Evolutionary conservation across 192 early-diverging fungal genomes (phyloP).

Genomic region (Polychytrium aggregatum): DNA sequence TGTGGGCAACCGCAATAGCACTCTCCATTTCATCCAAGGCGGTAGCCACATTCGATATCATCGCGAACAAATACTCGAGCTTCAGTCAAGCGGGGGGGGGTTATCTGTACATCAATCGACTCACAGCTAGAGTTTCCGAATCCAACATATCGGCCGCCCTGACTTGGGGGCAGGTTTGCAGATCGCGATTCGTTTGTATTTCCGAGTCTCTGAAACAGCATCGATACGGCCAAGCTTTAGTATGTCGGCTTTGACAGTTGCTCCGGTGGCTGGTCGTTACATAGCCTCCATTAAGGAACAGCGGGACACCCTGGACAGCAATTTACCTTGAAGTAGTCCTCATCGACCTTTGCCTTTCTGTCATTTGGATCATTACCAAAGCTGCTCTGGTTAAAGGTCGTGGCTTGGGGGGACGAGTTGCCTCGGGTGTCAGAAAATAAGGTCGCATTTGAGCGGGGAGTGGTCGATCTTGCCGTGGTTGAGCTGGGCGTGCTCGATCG

Average conservation of each 20-base stretch:
- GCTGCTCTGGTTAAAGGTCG: conserved; percentile 16
- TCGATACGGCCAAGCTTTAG: conserved; percentile 62
- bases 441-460: conserved; percentile 1
- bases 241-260: conserved; percentile 13
- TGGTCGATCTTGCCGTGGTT: not conserved
- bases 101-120: too few species aligned
- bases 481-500: conserved; percentile 4
- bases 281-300: not conserved
- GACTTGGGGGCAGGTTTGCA: conserved; percentile 32
- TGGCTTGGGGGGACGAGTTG: too few species aligned
- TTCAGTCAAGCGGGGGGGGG: too few species aligned
- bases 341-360: too few species aligned
- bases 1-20: too few species aligned
- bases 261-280: conserved; percentile 9
- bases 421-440: too few species aligned
- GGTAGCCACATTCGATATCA: too few species aligned
- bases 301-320: conserved; percentile 11
- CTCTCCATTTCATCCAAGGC: too few species aligned
- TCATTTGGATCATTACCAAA: conserved; percentile 8
- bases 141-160: conserved; percentile 41
- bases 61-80: too few species aligned
- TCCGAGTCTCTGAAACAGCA: conserved; percentile 47
- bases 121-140: conserved; percentile 29
- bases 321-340: conserved; percentile 18
- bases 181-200: conserved; percentile 26